Percentiles rank a stretch among this genome's conserved stretches.
Evolutionary conservation across 352 stramenopile genomes (phyloP).

Genomic region (Pythium periplocum): DNA sequence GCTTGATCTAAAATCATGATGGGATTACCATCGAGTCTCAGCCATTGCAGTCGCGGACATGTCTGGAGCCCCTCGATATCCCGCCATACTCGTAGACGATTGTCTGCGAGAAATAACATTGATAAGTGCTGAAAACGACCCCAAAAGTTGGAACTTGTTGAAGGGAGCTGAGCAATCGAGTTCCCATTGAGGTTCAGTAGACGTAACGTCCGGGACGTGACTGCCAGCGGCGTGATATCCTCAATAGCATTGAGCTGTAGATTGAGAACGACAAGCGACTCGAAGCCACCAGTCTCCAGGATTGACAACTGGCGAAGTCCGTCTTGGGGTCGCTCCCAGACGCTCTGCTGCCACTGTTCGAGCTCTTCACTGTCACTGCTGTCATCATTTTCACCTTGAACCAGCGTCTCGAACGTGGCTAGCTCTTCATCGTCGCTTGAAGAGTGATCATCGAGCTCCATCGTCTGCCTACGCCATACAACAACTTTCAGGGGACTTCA

Average conservation of each 20-base stretch:
- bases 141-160: conserved; percentile 36
- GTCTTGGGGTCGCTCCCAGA: conserved; percentile 52
- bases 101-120: conserved; percentile 58
- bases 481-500: too few relatives aligned
- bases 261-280: conserved; percentile 54
- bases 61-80: conserved; percentile 42
- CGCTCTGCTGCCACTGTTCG: conserved; percentile 36
- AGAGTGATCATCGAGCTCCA: too few relatives aligned
- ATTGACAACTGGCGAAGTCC: conserved; percentile 5
- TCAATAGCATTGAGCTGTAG: conserved; percentile 54
- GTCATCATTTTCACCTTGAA: background rate
- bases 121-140: conserved; percentile 33
- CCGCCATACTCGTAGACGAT: conserved; percentile 40
- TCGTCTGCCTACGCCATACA: too few relatives aligned
- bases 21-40: conserved; percentile 54
- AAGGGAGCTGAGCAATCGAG: conserved; percentile 36
- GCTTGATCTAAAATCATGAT: conserved; percentile 47
- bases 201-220: conserved; percentile 32
- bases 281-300: conserved; percentile 24
- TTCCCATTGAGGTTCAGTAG: conserved; percentile 64
- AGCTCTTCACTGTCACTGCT: background rate
- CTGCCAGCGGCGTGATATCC: conserved; percentile 46
- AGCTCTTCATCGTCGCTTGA: too few relatives aligned
- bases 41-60: conserved; percentile 44
- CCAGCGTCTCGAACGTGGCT: too few relatives aligned